phyloP scores from a whole-genome alignment of 441 rosid species.

The Aquilaria agallochum region DNA sequence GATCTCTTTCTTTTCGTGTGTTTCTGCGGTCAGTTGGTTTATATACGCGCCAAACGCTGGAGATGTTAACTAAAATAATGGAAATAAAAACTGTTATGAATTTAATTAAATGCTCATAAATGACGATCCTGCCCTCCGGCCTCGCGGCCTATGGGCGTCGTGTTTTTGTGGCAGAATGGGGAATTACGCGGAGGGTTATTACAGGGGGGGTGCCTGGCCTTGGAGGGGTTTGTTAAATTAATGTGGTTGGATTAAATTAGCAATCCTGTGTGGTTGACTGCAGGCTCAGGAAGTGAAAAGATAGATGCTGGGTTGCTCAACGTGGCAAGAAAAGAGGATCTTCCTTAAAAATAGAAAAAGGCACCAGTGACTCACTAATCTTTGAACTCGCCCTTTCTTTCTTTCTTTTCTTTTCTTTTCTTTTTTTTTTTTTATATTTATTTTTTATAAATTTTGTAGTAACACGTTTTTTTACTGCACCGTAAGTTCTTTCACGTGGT shows the following conservation, averaged over 20 bases:
- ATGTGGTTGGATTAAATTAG: background rate
- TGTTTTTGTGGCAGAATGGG: conserved; percentile 4
- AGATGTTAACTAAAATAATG: conserved; percentile 19
- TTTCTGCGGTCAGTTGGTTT: conserved; percentile 41
- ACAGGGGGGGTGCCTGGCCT: background rate
- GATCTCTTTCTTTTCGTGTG: conserved; percentile 31
- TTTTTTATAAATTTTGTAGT: background rate
- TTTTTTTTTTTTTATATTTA: no score
- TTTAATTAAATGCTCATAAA: conserved; percentile 3
- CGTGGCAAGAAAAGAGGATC: conserved; percentile 23
- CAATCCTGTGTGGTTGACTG: conserved; percentile 6
- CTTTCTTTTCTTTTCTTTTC: background rate
- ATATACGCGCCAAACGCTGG: conserved; percentile 65
- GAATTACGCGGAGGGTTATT: background rate
- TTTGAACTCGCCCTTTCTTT: background rate
- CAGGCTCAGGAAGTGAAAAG: background rate
- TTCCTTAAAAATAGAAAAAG: conserved; percentile 21
- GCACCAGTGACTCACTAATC: background rate
- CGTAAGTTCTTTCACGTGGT: background rate
- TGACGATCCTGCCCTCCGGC: background rate
- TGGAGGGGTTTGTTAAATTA: conserved; percentile 1
- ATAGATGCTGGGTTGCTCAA: background rate
- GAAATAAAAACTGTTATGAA: background rate
- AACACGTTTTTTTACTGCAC: background rate
- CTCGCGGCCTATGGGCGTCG: background rate